Base-by-base conservation (phyloP, 257 asterid species). In the Oldenlandia corymbosa region DNA sequence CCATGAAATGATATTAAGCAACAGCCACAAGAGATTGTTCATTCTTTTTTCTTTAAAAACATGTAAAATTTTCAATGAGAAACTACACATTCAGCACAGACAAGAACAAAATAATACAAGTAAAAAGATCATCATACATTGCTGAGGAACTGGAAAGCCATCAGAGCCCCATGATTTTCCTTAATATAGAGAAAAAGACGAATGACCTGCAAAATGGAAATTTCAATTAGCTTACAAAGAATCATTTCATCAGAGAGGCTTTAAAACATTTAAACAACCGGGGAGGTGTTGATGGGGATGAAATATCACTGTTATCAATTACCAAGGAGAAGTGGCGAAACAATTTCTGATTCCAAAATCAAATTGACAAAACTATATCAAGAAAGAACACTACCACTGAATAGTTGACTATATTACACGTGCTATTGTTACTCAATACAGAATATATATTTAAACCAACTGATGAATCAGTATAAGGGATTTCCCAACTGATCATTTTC, bases 141-240 rank as follows among this genome's bases (percentile, higher is more conserved):
- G 83, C 94, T 84, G 81, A 93, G 58, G 76, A 90, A 93, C 84
- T 85, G 94, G 84, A 87, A 93, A 76, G 97, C 96, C 75, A 62
- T 68, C 69, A 76, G 75, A 56, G 76, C 66, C 67, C 99, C 99
- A 49, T 83, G 94, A 65, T 90, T 81, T 73, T 93, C 92, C 86
- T 93, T 79, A 73, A 90, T 79, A 80, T 85, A 79, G 71, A 72
- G 69, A 82, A 93, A 93, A 75, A 93, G 97, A 17, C 86, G 86
- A 68, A 90, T 87, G 45, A 85, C 80, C 99, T 93, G 97, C 68
- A 71, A 76, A 69, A 74, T 56, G 64, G 61, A 69, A 75, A 41
- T 30, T 30, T 66, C 45, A 62, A 37, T 24, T 14, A 48, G 11
- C 45, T 21, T 58, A 62, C 58, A n/a, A 42, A 24, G 18, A 41